Evolutionary conservation across 192 early-diverging fungal species (phyloP).

Genomic region (Geranomyces variabilis): DNA sequence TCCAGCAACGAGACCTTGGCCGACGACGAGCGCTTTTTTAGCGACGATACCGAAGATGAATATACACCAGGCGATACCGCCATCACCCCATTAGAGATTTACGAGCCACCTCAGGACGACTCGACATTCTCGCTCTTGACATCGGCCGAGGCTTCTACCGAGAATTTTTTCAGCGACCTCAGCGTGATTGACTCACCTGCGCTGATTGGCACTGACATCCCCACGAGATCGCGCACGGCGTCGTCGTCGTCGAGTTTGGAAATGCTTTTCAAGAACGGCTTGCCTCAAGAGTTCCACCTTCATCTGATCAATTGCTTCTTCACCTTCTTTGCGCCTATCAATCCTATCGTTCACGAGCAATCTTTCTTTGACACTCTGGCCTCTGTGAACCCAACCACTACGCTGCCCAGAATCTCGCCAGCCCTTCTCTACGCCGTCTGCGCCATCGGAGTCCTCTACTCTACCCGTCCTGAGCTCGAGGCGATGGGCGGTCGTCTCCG

Average conservation of each 20-base stretch:
- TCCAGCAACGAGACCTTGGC: no score
- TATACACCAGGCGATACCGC: no score
- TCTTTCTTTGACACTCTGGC: constrained; percentile 41
- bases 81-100: background rate
- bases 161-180: constrained; percentile 1
- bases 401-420: constrained; percentile 10
- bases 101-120: background rate
- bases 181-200: no score
- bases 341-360: constrained; percentile 40
- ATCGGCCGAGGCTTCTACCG: background rate
- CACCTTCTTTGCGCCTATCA: constrained; percentile 40
- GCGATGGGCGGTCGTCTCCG: background rate
- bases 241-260: no score
- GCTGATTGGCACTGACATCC: no score
- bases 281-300: constrained; percentile 31
- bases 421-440: constrained; percentile 42
- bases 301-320: constrained; percentile 42
- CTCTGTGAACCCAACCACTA: background rate
- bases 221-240: no score
- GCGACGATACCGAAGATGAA: no score
- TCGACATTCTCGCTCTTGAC: background rate
- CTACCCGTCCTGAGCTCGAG: constrained; percentile 12
- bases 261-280: background rate
- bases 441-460: constrained; percentile 39
- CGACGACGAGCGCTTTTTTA: no score